phyloP scores from a whole-genome alignment of 148 eudicot species.

The Vaccinium vitisidaea region DNA sequence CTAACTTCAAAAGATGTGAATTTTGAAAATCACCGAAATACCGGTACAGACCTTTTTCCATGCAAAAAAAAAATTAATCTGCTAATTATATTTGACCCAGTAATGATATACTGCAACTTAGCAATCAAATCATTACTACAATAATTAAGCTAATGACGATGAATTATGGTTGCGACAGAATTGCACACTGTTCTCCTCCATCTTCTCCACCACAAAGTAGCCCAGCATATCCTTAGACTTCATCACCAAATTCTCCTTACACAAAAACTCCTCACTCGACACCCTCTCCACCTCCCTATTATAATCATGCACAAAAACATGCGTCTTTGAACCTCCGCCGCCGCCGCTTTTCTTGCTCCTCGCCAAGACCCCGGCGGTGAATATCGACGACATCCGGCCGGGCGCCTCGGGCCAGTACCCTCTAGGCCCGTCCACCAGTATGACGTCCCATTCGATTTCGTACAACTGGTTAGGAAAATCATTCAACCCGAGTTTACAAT shows the following conservation, averaged over 20 bases:
- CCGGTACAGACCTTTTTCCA: no score
- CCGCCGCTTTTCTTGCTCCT: slow-evolving; percentile 47
- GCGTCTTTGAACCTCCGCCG: slow-evolving; percentile 37
- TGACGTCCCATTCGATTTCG: slow-evolving; percentile 66
- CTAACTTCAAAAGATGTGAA: no score
- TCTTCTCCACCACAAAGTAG: slow-evolving; percentile 52
- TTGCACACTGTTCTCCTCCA: slow-evolving; percentile 38
- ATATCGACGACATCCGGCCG: slow-evolving; percentile 61
- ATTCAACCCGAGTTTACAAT: slow-evolving; percentile 59
- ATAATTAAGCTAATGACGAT: neutral
- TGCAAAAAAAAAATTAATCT: no score
- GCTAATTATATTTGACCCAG: no score
- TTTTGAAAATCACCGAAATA: no score
- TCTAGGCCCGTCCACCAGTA: slow-evolving; percentile 64
- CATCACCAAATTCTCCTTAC: slow-evolving; percentile 58
- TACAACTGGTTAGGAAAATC: slow-evolving; percentile 68
- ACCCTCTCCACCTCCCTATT: slow-evolving; percentile 43
- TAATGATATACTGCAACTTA: no score
- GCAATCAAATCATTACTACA: no score
- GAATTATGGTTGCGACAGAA: slow-evolving; percentile 40
- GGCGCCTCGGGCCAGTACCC: slow-evolving; percentile 78
- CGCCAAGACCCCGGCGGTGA: slow-evolving; percentile 65
- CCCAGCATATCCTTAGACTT: slow-evolving; percentile 47
- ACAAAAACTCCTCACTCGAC: slow-evolving; percentile 57
- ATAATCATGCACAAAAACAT: slow-evolving; percentile 64